These are phyloP conservation scores for Nematodospora anomalae DNA, from an alignment of 1,139 yeast genomes.

Conservation along the genomic window DNA sequence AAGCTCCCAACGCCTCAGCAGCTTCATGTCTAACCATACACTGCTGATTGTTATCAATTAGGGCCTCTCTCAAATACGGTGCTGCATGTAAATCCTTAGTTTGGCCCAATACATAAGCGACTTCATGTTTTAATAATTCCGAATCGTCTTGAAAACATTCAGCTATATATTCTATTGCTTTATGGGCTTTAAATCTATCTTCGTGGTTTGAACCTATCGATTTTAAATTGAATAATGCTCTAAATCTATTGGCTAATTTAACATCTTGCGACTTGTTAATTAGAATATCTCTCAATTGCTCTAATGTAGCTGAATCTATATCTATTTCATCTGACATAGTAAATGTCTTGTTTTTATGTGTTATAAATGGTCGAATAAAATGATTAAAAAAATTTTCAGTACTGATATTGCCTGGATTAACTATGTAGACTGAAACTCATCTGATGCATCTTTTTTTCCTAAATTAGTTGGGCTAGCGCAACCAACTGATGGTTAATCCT, in stretches of 20 bases:
- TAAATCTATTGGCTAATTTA: slow-evolving; percentile 80
- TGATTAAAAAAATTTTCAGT: slow-evolving; percentile 1
- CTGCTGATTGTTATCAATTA: slow-evolving; percentile 69
- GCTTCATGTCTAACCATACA: slow-evolving; percentile 99
- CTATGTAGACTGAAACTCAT: slow-evolving; percentile 1
- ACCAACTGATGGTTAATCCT: no score
- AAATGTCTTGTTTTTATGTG: not conserved
- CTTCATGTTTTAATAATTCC: slow-evolving; percentile 96
- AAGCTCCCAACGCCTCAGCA: slow-evolving; percentile 97
- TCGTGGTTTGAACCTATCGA: slow-evolving; percentile 65
- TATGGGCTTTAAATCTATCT: slow-evolving; percentile 50
- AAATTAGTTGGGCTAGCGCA: no score
- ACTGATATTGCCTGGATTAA: slow-evolving; percentile 2
- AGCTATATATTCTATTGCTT: slow-evolving; percentile 82
- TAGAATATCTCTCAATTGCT: slow-evolving; percentile 69
- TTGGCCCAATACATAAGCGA: slow-evolving; percentile 98
- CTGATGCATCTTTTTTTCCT: no score
- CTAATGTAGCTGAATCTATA: slow-evolving; percentile 56
- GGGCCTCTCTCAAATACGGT: slow-evolving; percentile 69
- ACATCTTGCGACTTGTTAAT: slow-evolving; percentile 63
- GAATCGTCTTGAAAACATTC: slow-evolving; percentile 77
- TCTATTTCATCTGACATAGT: slow-evolving; percentile 30
- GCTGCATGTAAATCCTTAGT: slow-evolving; percentile 82
- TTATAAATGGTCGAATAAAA: slow-evolving; percentile 1
- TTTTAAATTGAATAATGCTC: slow-evolving; percentile 91